Base-by-base conservation (phyloP, 768 basidiomycete species). In the Candolleomyces aberdarensis region DNA sequence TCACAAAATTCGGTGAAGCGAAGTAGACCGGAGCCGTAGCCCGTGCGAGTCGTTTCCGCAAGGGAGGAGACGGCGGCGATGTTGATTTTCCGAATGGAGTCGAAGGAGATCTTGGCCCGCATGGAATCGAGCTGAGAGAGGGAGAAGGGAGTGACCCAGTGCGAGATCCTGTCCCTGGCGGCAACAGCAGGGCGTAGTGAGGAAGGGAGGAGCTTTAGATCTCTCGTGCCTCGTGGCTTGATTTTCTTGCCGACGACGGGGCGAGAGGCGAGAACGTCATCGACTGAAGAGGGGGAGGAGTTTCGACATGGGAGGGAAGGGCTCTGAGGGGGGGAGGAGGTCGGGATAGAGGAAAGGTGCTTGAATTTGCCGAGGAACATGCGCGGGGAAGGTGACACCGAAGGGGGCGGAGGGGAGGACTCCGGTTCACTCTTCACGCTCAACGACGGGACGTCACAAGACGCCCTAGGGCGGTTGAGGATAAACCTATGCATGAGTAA, bases 1-100 rank as follows among this genome's bases (percentile, higher is more conserved):
- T 78, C 69, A 32, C 77, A 77, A 56, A 70, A 78, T 47, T 75
- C 67, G 0, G 62, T 64, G 64, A 73, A 79, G 0, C 67, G 62
- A 0, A 75, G 67, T 0, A 75, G 54, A 0, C 74, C 74, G 0
- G 75, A 71, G 0, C 69, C 71, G 49, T 77, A 76, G 13, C 66
- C 65, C 5, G 29, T 51, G 3, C 54, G 55, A 10, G 61, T 66
- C 3, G 22, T 54, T 29, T 29, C 31, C 22, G 36, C 36, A 3
- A 22, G 29, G 22, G 52, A 54, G 3, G 19, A 10, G 13, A 54
- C 22, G 7, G 32, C 10, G 17, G 29, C 31, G 13, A 15, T 15
- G 52, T 54, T 54, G 10, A 54, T 39, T 20, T 54, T 54, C 2
- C 13, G 1, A 10, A 54, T 31, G 13, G 36, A 26, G 13, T 22